Percentiles rank a stretch among this genome's conserved stretches.
Evolutionary conservation across 139 green algal species (phyloP).

Genomic region (Closterium sp.): DNA sequence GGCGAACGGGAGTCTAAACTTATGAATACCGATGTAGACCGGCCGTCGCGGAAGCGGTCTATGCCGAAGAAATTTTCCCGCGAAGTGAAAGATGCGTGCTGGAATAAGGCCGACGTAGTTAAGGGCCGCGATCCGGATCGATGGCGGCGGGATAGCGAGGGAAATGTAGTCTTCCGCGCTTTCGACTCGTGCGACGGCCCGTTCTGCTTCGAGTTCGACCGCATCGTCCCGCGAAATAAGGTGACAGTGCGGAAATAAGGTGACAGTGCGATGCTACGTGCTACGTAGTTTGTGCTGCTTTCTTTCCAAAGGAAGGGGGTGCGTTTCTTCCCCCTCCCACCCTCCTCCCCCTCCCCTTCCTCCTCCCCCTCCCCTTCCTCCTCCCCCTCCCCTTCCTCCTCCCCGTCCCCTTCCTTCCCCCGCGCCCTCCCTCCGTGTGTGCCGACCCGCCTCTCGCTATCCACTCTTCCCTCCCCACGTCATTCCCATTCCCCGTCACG

Average conservation of each 20-base stretch:
- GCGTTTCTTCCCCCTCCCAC: too few relatives aligned
- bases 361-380: too few relatives aligned
- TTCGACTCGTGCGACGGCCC: conserved; percentile 41
- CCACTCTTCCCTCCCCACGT: too few relatives aligned
- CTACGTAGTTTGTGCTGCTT: too few relatives aligned
- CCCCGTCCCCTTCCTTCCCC: too few relatives aligned
- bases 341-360: too few relatives aligned
- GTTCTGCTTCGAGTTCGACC: conserved; percentile 50
- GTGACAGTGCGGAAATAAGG: too few relatives aligned
- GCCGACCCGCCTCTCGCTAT: too few relatives aligned
- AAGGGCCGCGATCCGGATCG: conserved; percentile 28
- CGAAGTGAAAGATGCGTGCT: conserved; percentile 40
- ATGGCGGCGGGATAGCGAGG: conserved; percentile 30
- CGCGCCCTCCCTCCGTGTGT: too few relatives aligned
- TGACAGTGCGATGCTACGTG: not conserved
- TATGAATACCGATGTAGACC: not conserved
- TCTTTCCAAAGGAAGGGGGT: too few relatives aligned
- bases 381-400: too few relatives aligned
- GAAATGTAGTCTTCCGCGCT: conserved; percentile 40
- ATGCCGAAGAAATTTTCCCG: conserved; percentile 17
- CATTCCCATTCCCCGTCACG: too few relatives aligned
- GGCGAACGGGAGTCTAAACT: not conserved
- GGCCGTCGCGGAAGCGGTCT: not conserved
- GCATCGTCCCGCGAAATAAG: conserved; percentile 33
- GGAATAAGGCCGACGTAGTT: conserved; percentile 24